A percentile compares a stretch with the other conserved stretches of the same genome.
These are phyloP conservation scores for Solanum habrochaites DNA, from an alignment of 257 asterid genomes.

Conservation along the genomic window DNA sequence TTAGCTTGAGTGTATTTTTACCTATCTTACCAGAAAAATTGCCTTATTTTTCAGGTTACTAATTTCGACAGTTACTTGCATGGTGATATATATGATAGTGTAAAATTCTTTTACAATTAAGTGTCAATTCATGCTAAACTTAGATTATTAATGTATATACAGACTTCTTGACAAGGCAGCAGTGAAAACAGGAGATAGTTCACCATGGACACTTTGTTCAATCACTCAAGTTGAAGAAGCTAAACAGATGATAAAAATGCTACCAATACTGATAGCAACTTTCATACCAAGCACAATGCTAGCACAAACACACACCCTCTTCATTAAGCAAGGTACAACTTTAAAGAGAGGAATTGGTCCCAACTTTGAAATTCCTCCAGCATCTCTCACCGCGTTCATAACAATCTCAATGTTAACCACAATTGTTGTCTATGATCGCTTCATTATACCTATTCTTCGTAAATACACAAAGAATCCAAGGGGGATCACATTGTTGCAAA, in stretches of 20 bases:
- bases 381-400: constrained; percentile 46
- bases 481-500: constrained; percentile 51
- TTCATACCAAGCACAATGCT: constrained; percentile 59
- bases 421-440: constrained; percentile 42
- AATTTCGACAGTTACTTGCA: neutral
- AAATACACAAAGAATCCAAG: constrained; percentile 50
- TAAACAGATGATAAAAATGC: constrained; percentile 63
- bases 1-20: neutral
- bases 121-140: neutral
- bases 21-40: neutral
- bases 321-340: constrained; percentile 66
- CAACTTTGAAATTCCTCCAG: constrained; percentile 50
- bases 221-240: constrained; percentile 77
- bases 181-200: constrained; percentile 10
- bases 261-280: constrained; percentile 45
- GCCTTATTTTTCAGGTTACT: neutral
- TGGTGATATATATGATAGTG: neutral
- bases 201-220: constrained; percentile 43
- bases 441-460: constrained; percentile 30
- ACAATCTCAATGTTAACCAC: constrained; percentile 52
- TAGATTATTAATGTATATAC: neutral
- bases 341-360: constrained; percentile 37
- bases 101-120: neutral
- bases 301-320: constrained; percentile 45
- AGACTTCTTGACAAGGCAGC: constrained; percentile 63